Evolutionary conservation across 441 rosid species (phyloP).

Genomic region (Theobroma grandiflorum): DNA sequence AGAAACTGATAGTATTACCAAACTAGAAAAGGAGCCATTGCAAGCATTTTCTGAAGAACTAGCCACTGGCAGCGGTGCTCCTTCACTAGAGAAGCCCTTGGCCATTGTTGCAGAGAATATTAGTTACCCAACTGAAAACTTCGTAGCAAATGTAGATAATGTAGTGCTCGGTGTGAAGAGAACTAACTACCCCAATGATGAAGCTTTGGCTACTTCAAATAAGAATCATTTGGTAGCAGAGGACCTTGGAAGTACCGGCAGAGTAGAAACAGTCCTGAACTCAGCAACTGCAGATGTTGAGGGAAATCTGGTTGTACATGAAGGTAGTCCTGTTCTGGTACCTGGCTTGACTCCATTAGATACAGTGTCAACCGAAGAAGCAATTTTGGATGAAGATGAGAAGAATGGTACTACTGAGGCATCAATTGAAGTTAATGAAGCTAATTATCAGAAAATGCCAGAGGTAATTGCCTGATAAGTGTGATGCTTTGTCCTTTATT

Average conservation of each 20-base stretch:
- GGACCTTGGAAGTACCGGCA: conserved; percentile 23
- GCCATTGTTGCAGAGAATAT: conserved; percentile 49
- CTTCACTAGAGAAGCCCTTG: conserved; percentile 36
- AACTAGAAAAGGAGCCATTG: conserved; percentile 21
- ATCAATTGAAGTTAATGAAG: conserved; percentile 40
- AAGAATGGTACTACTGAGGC: conserved; percentile 33
- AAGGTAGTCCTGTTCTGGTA: conserved; percentile 64
- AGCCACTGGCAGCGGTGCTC: background rate
- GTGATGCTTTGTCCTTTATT: conserved; percentile 35
- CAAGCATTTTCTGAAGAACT: conserved; percentile 26
- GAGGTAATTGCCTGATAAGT: conserved; percentile 81
- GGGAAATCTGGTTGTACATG: conserved; percentile 33
- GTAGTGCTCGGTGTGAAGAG: conserved; percentile 28
- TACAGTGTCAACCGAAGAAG: conserved; percentile 38
- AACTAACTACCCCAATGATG: conserved; percentile 24
- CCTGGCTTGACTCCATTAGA: conserved; percentile 62
- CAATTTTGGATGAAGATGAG: conserved; percentile 29
- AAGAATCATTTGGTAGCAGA: conserved; percentile 20
- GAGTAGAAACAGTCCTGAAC: conserved; percentile 27
- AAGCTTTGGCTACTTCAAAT: conserved; percentile 28
- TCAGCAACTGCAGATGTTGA: conserved; percentile 30
- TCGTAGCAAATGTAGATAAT: conserved; percentile 25
- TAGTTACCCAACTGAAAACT: conserved; percentile 37
- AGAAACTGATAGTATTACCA: conserved; percentile 19
- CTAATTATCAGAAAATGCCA: conserved; percentile 37